Evolutionary conservation across 306 rosid genomes (phyloP), one percentile per base, ranked within the genome.

Genomic region (Prunus kanzakura): DNA sequence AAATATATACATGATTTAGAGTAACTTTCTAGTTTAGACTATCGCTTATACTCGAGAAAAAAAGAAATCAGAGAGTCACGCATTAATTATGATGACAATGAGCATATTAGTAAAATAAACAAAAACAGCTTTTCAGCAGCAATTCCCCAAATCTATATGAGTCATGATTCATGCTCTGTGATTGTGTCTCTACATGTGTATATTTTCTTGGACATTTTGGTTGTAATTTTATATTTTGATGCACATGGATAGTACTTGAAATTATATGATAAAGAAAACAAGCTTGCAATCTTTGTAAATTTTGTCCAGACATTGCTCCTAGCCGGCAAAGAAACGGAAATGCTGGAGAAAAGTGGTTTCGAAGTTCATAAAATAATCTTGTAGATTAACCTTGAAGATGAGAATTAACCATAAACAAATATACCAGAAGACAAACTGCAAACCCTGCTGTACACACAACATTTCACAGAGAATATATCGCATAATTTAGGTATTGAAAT

Each of bases 311-410:
- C 71, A 67, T 58, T 67, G 76, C 45, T 45, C 73, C 61, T 60
- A 77, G 67, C 56, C 52, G 82, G 73, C 80, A 81, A 74, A 69
- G 64, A 67, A 75, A 35, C 78, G 70, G 71, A 73, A 9, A 78
- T 83, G 18, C 60, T 68, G 68, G 82, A 75, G 80, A 83, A 81
- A 83, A 68, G 83, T 78, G 61, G 74, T 52, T 77, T 81, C 74
- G 77, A 81, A 81, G 82, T 78, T 79, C 75, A 77, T 82, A 85
- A 83, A 83, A 83, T 79, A 76, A 62, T 67, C 23, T 15, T 46
- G 8, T 51, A 77, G 23, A 64, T 55, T 54, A 64, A 64, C 77
- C 76, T 61, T 61, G 66, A 82, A 78, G 54, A 67, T 67, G 79
- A 62, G 64, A 47, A 22, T n/a, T 46, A 19, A 14, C 29, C 23